Conservation (phyloP, 192 early-diverging fungal species). For the Umbelopsis ramanniana region DNA sequence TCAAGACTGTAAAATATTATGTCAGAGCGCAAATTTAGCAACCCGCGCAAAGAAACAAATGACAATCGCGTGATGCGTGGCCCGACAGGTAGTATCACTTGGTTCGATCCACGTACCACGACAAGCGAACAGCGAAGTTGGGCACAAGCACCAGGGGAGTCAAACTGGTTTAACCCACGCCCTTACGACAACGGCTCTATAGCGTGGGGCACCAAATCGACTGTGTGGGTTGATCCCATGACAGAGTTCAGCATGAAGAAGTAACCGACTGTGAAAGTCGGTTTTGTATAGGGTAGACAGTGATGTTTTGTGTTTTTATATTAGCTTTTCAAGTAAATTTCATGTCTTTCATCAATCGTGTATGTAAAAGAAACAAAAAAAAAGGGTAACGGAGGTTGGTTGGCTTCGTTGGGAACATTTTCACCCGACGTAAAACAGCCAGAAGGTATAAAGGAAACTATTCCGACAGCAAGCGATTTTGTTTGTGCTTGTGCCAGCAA, state of each 20-base stretch:
- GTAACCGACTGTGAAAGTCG: neutral
- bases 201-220: constrained; percentile 12
- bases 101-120: constrained; percentile 13
- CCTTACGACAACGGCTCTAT: neutral
- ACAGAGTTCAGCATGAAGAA: constrained; percentile 8
- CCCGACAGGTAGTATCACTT: neutral
- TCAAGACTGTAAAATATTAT: neutral
- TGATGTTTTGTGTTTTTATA: neutral
- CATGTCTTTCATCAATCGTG: no score
- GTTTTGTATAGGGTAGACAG: neutral
- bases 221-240: constrained; percentile 9
- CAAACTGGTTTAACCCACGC: constrained; percentile 10
- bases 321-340: neutral
- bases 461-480: no score
- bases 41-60: constrained; percentile 3
- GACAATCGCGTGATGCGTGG: constrained; percentile 14
- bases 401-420: no score
- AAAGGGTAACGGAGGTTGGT: no score
- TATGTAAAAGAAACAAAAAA: no score
- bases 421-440: no score
- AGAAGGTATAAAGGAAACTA: no score
- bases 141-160: neutral
- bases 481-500: no score
- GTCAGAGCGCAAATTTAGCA: neutral
- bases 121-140: constrained; percentile 11